phyloP scores from a whole-genome alignment of 345 rosid genomes.

The Populus deltoides region DNA sequence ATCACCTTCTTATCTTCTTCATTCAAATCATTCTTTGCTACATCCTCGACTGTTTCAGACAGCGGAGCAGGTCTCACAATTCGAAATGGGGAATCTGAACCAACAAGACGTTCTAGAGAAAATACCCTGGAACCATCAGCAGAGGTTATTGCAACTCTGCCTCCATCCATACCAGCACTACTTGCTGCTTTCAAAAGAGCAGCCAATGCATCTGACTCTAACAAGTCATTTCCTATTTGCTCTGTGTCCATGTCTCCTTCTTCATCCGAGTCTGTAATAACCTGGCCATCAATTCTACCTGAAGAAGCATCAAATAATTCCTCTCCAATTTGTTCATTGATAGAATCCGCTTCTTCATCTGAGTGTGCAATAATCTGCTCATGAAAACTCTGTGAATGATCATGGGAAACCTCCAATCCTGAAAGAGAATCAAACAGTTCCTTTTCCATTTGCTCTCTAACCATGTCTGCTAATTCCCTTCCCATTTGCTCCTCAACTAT shows the following conservation, averaged over 20 bases:
- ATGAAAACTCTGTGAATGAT: slow-evolving; percentile 1
- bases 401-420: background rate
- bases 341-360: background rate
- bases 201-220: slow-evolving; percentile 33
- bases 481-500: background rate
- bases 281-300: slow-evolving; percentile 11
- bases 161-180: slow-evolving; percentile 18
- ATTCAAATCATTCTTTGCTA: slow-evolving; percentile 20
- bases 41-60: slow-evolving; percentile 9
- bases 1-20: slow-evolving; percentile 46
- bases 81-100: slow-evolving; percentile 22
- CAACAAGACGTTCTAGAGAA: slow-evolving; percentile 15
- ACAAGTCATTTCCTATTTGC: slow-evolving; percentile 23
- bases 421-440: background rate
- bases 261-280: slow-evolving; percentile 14
- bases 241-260: slow-evolving; percentile 13
- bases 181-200: slow-evolving; percentile 34
- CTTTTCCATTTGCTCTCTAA: background rate
- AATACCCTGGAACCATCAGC: slow-evolving; percentile 21
- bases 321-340: background rate
- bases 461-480: background rate
- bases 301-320: background rate
- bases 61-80: slow-evolving; percentile 7
- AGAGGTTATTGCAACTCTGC: slow-evolving; percentile 13
- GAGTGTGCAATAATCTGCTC: slow-evolving; percentile 18